Conservation (phyloP, 1,284 basidiomycete genomes). For the Mycena sp. region DNA sequence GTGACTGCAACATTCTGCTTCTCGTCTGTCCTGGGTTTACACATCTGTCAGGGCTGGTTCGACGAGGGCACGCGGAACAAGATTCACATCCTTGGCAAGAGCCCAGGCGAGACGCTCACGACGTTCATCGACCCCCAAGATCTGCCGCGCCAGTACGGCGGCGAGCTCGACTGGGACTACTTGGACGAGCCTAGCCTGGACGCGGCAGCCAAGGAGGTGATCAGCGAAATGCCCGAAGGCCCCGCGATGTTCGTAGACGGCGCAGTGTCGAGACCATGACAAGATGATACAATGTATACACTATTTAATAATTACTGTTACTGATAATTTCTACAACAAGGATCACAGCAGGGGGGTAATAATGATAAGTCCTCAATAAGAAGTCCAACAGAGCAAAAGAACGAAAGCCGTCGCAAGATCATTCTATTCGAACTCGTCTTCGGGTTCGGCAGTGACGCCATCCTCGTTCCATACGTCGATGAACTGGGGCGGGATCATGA, state of each 20-base stretch:
- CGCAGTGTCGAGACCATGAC: constrained; percentile 35
- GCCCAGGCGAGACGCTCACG: constrained; percentile 59
- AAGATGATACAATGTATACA: constrained; percentile 2
- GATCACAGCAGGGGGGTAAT: constrained; percentile 15
- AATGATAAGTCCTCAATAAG: constrained; percentile 9
- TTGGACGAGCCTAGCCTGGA: constrained; percentile 70
- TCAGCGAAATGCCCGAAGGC: constrained; percentile 58
- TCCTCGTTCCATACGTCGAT: constrained; percentile 85
- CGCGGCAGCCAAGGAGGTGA: constrained; percentile 48
- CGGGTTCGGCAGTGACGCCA: constrained; percentile 76
- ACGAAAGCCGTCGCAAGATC: not conserved
- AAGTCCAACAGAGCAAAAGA: constrained; percentile 6
- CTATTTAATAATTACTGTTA: not conserved
- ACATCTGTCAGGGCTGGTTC: constrained; percentile 66
- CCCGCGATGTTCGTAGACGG: constrained; percentile 60
- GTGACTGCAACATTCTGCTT: constrained; percentile 18
- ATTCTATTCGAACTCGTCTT: constrained; percentile 52
- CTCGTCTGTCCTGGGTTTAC: not conserved
- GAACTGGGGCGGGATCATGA: constrained; percentile 57
- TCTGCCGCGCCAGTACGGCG: constrained; percentile 72
- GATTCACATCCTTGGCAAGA: constrained; percentile 71
- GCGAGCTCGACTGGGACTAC: constrained; percentile 72
- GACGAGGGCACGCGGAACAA: constrained; percentile 79
- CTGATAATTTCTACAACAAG: constrained; percentile 24
- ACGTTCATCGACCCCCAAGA: constrained; percentile 63